A percentile compares a stretch with the other conserved stretches of the same genome.
Evolutionary conservation across 768 basidiomycete genomes (phyloP).

Genomic region (Lanmaoa rubissima): DNA sequence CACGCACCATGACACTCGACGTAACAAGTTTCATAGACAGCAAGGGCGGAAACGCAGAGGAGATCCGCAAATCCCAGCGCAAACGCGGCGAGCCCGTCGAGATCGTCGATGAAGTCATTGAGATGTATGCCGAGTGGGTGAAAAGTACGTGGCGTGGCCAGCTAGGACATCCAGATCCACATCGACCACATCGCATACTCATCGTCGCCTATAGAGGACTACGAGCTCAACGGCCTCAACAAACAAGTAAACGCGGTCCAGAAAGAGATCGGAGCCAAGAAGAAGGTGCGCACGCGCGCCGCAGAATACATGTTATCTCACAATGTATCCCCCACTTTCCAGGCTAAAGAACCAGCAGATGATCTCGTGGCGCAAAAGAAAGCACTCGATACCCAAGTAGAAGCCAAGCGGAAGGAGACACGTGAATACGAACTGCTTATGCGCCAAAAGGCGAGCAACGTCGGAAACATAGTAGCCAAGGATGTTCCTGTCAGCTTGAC

Average conservation of each 20-base stretch:
- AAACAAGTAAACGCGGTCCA: conserved; percentile 89
- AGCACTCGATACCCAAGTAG: conserved; percentile 78
- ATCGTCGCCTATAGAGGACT: conserved; percentile 62
- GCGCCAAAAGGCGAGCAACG: conserved; percentile 73
- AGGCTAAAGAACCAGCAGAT: conserved; percentile 92
- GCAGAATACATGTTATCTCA: not conserved
- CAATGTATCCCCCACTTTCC: not conserved
- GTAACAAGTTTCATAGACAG: conserved; percentile 75
- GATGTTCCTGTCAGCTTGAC: conserved; percentile 81
- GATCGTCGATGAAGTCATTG: conserved; percentile 90
- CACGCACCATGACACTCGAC: conserved; percentile 71
- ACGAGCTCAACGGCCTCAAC: conserved; percentile 70
- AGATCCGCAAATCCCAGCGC: conserved; percentile 88
- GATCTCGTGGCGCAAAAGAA: conserved; percentile 85
- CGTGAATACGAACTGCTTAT: conserved; percentile 76
- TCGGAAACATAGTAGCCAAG: conserved; percentile 93
- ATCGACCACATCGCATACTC: not conserved
- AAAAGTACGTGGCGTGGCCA: conserved; percentile 61
- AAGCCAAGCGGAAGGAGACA: conserved; percentile 70
- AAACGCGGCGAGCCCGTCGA: conserved; percentile 89
- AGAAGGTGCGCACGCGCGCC: conserved; percentile 59
- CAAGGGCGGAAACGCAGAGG: conserved; percentile 90
- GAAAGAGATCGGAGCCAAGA: conserved; percentile 92
- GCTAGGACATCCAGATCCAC: not conserved
- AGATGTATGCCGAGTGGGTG: conserved; percentile 91